Evolutionary conservation across 2,329 filamentous ascomycete genomes (phyloP).

Genomic region (Aspergillus sp.): DNA sequence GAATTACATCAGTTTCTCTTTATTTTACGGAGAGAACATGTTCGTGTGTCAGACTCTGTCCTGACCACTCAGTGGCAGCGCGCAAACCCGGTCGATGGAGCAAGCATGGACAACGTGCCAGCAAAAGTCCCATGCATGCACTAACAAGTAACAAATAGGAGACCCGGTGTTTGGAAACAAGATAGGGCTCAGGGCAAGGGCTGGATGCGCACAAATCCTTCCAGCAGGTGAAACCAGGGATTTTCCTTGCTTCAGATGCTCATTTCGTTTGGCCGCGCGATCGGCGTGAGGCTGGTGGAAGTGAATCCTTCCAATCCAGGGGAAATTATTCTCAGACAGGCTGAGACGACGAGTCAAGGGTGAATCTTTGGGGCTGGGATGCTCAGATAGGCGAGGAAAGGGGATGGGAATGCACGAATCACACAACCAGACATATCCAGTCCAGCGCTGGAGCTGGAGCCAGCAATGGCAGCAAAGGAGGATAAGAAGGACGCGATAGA

Average conservation of each 20-base stretch:
- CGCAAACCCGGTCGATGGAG: constrained; percentile 1
- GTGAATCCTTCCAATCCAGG: neutral
- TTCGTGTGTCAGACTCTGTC: neutral
- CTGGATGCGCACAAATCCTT: constrained; percentile 11
- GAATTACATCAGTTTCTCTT: neutral
- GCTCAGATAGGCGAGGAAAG: neutral
- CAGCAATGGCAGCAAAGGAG: too few species aligned
- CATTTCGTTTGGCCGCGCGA: constrained; percentile 12
- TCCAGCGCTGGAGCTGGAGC: neutral
- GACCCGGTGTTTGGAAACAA: neutral
- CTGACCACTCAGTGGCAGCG: neutral
- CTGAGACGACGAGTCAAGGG: neutral
- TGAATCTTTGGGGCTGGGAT: neutral
- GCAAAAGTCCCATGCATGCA: constrained; percentile 6
- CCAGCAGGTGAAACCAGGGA: neutral
- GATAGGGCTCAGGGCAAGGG: constrained; percentile 20
- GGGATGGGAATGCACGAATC: neutral
- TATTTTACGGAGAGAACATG: neutral
- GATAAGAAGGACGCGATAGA: too few species aligned
- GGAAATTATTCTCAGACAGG: neutral
- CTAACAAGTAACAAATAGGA: neutral
- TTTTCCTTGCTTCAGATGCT: neutral
- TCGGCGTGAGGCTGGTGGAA: constrained; percentile 17
- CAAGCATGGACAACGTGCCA: neutral
- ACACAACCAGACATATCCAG: neutral